Base-by-base conservation (phyloP, 495 filamentous ascomycete genomes). In the Achaetomiella virescens region DNA sequence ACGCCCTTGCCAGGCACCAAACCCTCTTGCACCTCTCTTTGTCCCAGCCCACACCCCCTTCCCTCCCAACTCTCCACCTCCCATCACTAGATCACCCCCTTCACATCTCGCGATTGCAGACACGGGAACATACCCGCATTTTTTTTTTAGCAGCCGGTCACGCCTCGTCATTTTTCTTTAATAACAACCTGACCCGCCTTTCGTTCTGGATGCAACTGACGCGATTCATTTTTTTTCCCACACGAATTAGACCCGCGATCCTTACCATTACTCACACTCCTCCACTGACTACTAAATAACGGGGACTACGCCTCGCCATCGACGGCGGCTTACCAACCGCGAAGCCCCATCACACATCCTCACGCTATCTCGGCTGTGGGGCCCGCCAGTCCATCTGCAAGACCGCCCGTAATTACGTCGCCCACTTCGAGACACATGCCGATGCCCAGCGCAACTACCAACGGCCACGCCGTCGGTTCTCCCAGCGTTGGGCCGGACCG, bases 261-360 rank as follows among this genome's bases (percentile, higher is more conserved):
- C 74, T 0, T 80, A 78, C 71, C 66, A 66, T 60, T 76, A 78
- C 60, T 65, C 74, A 27, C 71, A 70, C 52, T 54, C 70, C 6
- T 66, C 73, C 24, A 55, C 57, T 24, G 70, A 76, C 61, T 78
- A 80, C 57, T 83, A 78, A 83, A 82, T 74, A 82, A 42, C 60
- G 60, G 57, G 3, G 74, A 73, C 54, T 84, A 83, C 63, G 74
- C 80, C 65, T 73, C 84, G 65, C 66, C 84, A 67, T 72, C 81
- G 66, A 57, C 79, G 71, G 53, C 81, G 65, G 64, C 74, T 65
- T 70, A 84, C 67, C 66, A 73, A 21, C 74, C 83, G 37, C 77
- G 78, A 41, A 81, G 79, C 55, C 77, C 83, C 54, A 66, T 78
- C 59, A 64, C 78, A 40, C 80, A 79, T 51, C 69, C 72, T 59